Evolutionary conservation across 306 rosid genomes (phyloP).

Genomic region (Benincasa hispida): DNA sequence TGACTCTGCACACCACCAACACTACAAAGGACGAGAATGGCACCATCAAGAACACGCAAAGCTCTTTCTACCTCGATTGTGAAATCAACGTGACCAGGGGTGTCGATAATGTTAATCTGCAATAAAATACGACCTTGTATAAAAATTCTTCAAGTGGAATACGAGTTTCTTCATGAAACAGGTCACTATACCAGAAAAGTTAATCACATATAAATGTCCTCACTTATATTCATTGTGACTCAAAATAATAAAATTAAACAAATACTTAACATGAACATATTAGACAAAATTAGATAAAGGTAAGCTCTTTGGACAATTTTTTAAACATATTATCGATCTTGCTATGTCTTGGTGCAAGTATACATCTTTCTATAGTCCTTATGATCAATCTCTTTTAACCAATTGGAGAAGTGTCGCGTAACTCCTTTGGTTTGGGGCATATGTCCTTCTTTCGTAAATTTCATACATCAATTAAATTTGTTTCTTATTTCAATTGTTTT

Average conservation of each 20-base stretch:
- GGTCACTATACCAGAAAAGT: background rate
- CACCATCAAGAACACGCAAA: conserved; percentile 97
- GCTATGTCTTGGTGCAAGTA: too few relatives aligned
- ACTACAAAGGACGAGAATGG: conserved; percentile 94
- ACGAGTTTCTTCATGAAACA: background rate
- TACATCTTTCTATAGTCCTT: too few relatives aligned
- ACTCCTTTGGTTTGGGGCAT: too few relatives aligned
- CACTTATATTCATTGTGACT: background rate
- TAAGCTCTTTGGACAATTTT: too few relatives aligned
- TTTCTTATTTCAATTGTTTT: too few relatives aligned
- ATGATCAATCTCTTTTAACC: too few relatives aligned
- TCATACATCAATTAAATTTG: too few relatives aligned
- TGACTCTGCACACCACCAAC: conserved; percentile 99
- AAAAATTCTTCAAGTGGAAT: background rate
- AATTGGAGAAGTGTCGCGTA: too few relatives aligned
- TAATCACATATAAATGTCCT: background rate
- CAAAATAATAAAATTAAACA: background rate
- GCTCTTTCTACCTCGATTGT: conserved; percentile 99
- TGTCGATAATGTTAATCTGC: conserved; percentile 95
- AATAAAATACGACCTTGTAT: background rate
- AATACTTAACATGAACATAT: too few relatives aligned
- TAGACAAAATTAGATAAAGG: too few relatives aligned
- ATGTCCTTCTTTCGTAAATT: too few relatives aligned
- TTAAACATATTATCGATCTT: too few relatives aligned
- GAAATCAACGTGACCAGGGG: conserved; percentile 98